Base-by-base conservation (phyloP, 2,329 filamentous ascomycete species). In the Aureobasidium namibiae region DNA sequence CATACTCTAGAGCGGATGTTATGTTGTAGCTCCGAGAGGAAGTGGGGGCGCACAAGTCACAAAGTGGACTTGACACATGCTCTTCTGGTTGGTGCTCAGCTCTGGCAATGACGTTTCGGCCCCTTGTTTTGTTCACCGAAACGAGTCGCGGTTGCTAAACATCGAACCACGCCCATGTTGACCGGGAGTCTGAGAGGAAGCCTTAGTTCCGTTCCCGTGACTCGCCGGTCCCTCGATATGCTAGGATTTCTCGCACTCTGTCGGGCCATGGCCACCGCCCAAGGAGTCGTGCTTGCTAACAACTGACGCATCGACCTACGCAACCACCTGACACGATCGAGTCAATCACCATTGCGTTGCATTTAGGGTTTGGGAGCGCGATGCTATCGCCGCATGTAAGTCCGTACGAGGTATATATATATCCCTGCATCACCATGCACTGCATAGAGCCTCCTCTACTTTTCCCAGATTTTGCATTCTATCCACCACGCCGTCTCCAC, bases 321-420 rank as follows among this genome's bases (percentile, higher is more conserved):
- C 31, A 23, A 57, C 54, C 54, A 57, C 54, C 54, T 57, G 54
- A 57, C 42, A 34, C 42, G 33, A 56, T 34, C 39, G 52, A 56
- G 39, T 56, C 52, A 56, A 56, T 56, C 52, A 56, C 52, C 39
- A 44, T 56, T 45, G 24, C 21, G 5, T 18, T 16, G 24, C 42
- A 13, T 23, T 57, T 48, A 36, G 33, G 21, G 54, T 31, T 57
- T 57, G 21, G 23, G 16, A 48, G n/a, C 3, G 44, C 29, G 10
- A 54, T 42, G 8, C 26, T 38, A 46, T 29, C 54, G 36, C 52
- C 52, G n/a, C n/a, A n/a, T n/a, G 39, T 45, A 56, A 56, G 52
- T 56, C 52, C 52, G 52, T 45, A 29, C n/a, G 33, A 45, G 36
- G 29, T n/a, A n/a, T 45, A 56, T 56, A 56, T 56, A 56, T 26